Conservation (phyloP, 2,329 filamentous ascomycete species). For the Aspergillus sp. region DNA sequence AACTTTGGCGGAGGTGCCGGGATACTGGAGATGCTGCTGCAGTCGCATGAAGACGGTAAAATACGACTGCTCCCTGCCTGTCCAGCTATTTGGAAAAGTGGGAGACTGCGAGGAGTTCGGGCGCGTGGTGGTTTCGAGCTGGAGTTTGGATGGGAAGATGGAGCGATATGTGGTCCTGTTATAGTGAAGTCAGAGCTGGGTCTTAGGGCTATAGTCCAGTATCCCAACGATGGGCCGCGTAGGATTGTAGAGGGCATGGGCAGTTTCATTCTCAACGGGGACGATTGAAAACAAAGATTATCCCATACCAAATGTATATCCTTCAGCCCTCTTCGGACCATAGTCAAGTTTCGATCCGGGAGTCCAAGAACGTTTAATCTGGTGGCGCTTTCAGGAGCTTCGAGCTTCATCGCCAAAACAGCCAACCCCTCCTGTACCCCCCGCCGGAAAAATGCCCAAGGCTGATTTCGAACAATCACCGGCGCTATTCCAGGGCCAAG, state of each 20-base stretch:
- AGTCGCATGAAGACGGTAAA: slow-evolving; percentile 35
- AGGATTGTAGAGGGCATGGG: slow-evolving; percentile 16
- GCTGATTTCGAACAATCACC: slow-evolving; percentile 13
- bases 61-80: slow-evolving; percentile 42
- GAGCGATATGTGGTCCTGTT: slow-evolving; percentile 19
- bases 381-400: slow-evolving; percentile 1
- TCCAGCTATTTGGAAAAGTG: slow-evolving; percentile 35
- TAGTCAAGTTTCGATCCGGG: too few species aligned
- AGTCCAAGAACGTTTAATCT: not conserved
- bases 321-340: too few species aligned
- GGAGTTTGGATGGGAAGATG: slow-evolving; percentile 39
- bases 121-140: slow-evolving; percentile 39
- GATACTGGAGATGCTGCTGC: slow-evolving; percentile 48
- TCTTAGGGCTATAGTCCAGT: slow-evolving; percentile 17
- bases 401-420: not conserved
- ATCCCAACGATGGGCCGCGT: slow-evolving; percentile 18
- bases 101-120: slow-evolving; percentile 34
- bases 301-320: too few species aligned
- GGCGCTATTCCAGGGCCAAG: not conserved
- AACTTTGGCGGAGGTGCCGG: slow-evolving; percentile 52
- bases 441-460: slow-evolving; percentile 10
- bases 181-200: slow-evolving; percentile 16
- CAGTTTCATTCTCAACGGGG: slow-evolving; percentile 3
- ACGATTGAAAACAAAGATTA: slow-evolving; percentile 8
- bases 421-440: not conserved